phyloP scores from a whole-genome alignment of 75 land plant species.

The Pseudotsuga menziesii region DNA sequence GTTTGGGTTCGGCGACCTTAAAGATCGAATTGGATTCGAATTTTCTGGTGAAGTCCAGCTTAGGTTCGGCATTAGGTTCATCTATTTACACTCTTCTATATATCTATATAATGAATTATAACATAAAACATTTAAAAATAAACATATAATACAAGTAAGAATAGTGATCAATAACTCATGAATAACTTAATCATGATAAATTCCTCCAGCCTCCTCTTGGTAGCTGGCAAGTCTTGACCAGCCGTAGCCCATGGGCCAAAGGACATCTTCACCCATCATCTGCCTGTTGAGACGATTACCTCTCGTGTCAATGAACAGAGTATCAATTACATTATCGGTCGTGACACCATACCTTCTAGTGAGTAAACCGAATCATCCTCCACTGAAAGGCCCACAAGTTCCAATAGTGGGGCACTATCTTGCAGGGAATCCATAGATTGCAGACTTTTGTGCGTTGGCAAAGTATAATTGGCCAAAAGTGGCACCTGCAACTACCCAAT shows the following conservation, averaged over 20 bases:
- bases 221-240: no score
- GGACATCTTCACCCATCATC: not conserved
- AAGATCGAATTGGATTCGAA: no score
- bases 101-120: no score
- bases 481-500: constrained; percentile 39
- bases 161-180: no score
- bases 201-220: no score
- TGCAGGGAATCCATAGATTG: constrained; percentile 25
- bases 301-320: constrained; percentile 13
- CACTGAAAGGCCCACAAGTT: constrained; percentile 29
- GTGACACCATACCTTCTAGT: constrained; percentile 26
- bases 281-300: not conserved
- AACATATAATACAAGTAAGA: no score
- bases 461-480: constrained; percentile 36
- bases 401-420: constrained; percentile 40
- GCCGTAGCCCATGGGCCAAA: constrained; percentile 2
- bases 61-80: no score
- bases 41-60: no score
- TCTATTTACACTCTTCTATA: no score
- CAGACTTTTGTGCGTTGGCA: constrained; percentile 17
- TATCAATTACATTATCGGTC: constrained; percentile 32
- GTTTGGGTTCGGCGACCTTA: no score
- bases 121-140: no score
- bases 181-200: no score
- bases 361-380: constrained; percentile 31